Base-by-base conservation (phyloP, 2,329 filamentous ascomycete genomes). In the Aspergillus sojae region DNA sequence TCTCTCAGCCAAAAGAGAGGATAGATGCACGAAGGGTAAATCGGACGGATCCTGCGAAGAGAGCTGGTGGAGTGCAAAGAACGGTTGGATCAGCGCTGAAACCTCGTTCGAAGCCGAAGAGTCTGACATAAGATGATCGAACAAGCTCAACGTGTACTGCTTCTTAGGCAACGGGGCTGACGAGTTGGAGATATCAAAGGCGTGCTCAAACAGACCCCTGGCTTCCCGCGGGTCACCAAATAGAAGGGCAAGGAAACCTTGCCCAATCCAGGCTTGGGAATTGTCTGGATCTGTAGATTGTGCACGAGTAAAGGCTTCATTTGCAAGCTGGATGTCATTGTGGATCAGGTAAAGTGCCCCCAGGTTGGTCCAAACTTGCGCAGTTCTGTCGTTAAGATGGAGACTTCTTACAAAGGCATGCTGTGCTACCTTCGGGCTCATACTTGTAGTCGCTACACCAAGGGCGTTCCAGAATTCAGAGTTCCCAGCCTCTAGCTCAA, bases 381-480 rank as follows among this genome's bases (percentile, higher is more conserved):
- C 89, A 68, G 89, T 96, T 65, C 92, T 84, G 76, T 99, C 94
- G 72, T 97, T 96, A 19, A 99, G 82, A 76, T 96, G 91, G n/a
- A 99, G 78, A 69, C 94, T 97, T 69, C 96, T 86, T 14, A 97
- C 91, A 71, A 99, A 94, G 0, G 95, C 89, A 76, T 99, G 96
- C 76, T 99, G 95, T 0, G 95, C 89, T 2, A 99, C 92, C 62
- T 90, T 89, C 0, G 94, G 91, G 72, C 92, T 97, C 68, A 97
- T 85, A 53, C 88, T 88, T 66, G 92, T 94, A 2, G 95, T 97
- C 30, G 92, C 93, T 4, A 98, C 92, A 57, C 94, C 95, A 3
- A 99, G 84, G 0, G 95, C 90, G 74, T 98, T 98, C 95, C 95
- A 99, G 77, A 98, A 98, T 69, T 98, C 94, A 0, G 92, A 83